Conservation (phyloP, 805 yeast genomes). For the Crinitomyces ghanaensis region DNA sequence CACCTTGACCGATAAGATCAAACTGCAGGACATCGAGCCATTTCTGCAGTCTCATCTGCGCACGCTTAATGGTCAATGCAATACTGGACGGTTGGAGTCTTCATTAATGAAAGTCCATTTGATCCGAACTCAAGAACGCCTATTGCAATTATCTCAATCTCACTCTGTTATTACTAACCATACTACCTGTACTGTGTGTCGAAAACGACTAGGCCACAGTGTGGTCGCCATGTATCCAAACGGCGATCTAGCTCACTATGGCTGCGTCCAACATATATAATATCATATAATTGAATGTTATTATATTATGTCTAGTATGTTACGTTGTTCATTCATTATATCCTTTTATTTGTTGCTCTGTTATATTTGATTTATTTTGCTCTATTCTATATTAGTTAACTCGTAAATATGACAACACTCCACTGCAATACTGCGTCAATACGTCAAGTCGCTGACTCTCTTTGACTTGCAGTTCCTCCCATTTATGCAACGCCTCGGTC, state of each 20-base stretch:
- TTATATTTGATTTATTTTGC: background rate
- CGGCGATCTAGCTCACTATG: slow-evolving; percentile 42
- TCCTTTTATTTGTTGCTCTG: too few species aligned
- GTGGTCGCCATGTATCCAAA: slow-evolving; percentile 41
- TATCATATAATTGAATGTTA: slow-evolving; percentile 1
- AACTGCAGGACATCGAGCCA: slow-evolving; percentile 31
- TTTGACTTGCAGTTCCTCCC: slow-evolving; percentile 34
- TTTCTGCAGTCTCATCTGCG: slow-evolving; percentile 39
- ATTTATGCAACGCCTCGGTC: slow-evolving; percentile 35
- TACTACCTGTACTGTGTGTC: slow-evolving; percentile 48
- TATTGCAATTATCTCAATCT: slow-evolving; percentile 30
- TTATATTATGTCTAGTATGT: background rate
- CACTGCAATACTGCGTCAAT: slow-evolving; percentile 67
- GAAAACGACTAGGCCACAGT: slow-evolving; percentile 41
- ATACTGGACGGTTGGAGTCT: slow-evolving; percentile 32
- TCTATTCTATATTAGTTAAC: slow-evolving; percentile 6
- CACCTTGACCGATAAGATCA: slow-evolving; percentile 40
- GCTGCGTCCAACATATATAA: slow-evolving; percentile 28
- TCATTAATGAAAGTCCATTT: slow-evolving; percentile 45
- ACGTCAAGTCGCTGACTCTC: slow-evolving; percentile 47
- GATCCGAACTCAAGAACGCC: slow-evolving; percentile 34
- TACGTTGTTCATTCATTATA: too few species aligned
- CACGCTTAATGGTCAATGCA: slow-evolving; percentile 29
- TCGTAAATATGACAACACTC: slow-evolving; percentile 53
- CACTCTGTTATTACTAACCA: slow-evolving; percentile 32